phyloP scores from a whole-genome alignment of 495 filamentous ascomycete species.

The Aspergillus ostianus region DNA sequence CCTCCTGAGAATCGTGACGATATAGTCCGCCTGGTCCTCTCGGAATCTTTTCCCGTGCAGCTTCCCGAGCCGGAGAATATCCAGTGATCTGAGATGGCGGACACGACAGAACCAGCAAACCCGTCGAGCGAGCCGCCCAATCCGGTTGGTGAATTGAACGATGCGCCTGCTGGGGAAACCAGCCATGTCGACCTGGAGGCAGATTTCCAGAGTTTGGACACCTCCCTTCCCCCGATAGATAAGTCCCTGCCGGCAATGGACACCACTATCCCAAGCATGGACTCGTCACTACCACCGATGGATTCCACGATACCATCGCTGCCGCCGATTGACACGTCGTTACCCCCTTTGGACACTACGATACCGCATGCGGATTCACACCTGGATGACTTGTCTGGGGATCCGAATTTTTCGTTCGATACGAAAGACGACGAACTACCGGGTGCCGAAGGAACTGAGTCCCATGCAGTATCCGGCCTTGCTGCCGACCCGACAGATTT shows the following conservation, averaged over 20 bases:
- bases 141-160: conserved; percentile 19
- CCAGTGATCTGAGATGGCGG: conserved; percentile 30
- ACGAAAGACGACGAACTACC: conserved; percentile 35
- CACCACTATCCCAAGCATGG: conserved; percentile 18
- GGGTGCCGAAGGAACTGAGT: conserved; percentile 8
- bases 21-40: background rate
- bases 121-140: conserved; percentile 32
- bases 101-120: conserved; percentile 32
- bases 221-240: conserved; percentile 41
- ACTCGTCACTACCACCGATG: conserved; percentile 35
- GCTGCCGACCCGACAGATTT: conserved; percentile 16
- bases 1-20: background rate
- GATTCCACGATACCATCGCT: conserved; percentile 28
- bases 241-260: conserved; percentile 35
- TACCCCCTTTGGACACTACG: conserved; percentile 37
- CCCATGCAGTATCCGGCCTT: conserved; percentile 13
- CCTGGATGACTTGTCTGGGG: conserved; percentile 28
- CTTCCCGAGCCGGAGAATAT: conserved; percentile 2
- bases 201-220: conserved; percentile 26
- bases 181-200: conserved; percentile 19
- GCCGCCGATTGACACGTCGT: conserved; percentile 26
- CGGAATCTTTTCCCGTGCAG: background rate
- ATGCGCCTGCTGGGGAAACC: conserved; percentile 23
- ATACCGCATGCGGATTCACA: conserved; percentile 32
- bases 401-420: conserved; percentile 54